Conservation (phyloP, 805 yeast species). For the Metschnikowia kofuensis region DNA sequence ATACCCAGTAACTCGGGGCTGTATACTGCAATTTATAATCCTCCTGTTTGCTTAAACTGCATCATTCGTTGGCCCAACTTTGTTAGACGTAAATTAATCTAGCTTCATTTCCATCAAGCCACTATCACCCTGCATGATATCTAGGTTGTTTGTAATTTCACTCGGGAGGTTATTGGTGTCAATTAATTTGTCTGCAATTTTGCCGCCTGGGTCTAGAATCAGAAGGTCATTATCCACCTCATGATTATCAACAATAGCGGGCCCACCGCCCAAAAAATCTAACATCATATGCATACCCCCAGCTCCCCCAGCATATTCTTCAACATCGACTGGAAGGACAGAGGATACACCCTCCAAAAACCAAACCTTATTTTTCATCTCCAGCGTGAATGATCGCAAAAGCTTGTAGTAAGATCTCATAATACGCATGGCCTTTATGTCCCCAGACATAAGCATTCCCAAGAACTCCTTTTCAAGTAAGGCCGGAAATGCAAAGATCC, state of each 20-base stretch:
- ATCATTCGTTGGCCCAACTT: not conserved
- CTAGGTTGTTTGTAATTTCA: slow-evolving; percentile 49
- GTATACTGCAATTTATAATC: no score
- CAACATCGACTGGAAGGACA: slow-evolving; percentile 88
- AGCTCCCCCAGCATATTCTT: slow-evolving; percentile 80
- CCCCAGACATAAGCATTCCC: slow-evolving; percentile 77
- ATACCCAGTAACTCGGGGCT: no score
- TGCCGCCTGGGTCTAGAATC: slow-evolving; percentile 43
- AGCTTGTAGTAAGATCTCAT: slow-evolving; percentile 85
- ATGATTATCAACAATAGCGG: slow-evolving; percentile 35
- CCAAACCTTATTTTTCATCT: slow-evolving; percentile 90
- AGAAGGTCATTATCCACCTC: slow-evolving; percentile 40
- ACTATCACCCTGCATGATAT: slow-evolving; percentile 49
- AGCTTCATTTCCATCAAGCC: slow-evolving; percentile 37
- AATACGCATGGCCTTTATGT: slow-evolving; percentile 82
- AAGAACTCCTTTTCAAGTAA: slow-evolving; percentile 77
- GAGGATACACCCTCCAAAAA: slow-evolving; percentile 80
- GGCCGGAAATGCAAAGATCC: slow-evolving; percentile 93
- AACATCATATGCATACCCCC: slow-evolving; percentile 93
- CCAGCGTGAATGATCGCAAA: slow-evolving; percentile 76
- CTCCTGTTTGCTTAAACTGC: no score
- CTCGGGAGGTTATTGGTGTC: slow-evolving; percentile 59
- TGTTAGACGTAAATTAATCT: not conserved
- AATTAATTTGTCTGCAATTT: slow-evolving; percentile 44
- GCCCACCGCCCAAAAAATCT: slow-evolving; percentile 75